phyloP scores from a whole-genome alignment of 2,329 filamentous ascomycete genomes.

The Chaetomium globosum region DNA sequence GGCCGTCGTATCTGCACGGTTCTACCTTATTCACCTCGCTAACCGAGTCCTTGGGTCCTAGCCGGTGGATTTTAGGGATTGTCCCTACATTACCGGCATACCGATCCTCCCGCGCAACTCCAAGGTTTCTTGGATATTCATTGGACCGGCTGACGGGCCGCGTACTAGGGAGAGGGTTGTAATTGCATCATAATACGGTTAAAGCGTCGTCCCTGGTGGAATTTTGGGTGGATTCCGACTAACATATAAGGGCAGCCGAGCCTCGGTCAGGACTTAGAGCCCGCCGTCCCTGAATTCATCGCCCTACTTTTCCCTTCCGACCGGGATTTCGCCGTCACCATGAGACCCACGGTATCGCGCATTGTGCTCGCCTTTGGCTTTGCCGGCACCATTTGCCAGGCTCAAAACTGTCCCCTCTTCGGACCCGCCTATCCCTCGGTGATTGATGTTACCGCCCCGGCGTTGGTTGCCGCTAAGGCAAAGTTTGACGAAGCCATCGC shows the following conservation, averaged over 20 bases:
- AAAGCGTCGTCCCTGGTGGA: not conserved
- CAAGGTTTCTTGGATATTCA: not conserved
- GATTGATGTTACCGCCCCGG: not conserved
- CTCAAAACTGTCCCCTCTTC: constrained; percentile 7
- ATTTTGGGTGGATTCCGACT: not conserved
- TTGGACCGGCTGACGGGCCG: not conserved
- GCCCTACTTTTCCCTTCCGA: no score
- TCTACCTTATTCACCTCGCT: not conserved
- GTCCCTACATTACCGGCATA: not conserved
- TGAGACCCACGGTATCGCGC: not conserved
- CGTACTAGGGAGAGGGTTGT: not conserved
- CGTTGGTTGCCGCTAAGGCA: not conserved
- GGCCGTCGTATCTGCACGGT: not conserved
- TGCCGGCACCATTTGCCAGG: not conserved
- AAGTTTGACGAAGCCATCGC: constrained; percentile 2
- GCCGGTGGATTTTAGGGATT: not conserved
- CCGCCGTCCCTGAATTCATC: not conserved
- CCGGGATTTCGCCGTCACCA: not conserved
- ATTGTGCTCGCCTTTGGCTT: not conserved
- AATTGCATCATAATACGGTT: constrained; percentile 1
- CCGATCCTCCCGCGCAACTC: not conserved
- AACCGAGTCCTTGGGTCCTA: not conserved
- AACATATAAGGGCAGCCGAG: not conserved
- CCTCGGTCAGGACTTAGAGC: not conserved
- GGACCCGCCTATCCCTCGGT: not conserved